phyloP scores from a whole-genome alignment of 495 filamentous ascomycete species.

The Penicillium pulvis region DNA sequence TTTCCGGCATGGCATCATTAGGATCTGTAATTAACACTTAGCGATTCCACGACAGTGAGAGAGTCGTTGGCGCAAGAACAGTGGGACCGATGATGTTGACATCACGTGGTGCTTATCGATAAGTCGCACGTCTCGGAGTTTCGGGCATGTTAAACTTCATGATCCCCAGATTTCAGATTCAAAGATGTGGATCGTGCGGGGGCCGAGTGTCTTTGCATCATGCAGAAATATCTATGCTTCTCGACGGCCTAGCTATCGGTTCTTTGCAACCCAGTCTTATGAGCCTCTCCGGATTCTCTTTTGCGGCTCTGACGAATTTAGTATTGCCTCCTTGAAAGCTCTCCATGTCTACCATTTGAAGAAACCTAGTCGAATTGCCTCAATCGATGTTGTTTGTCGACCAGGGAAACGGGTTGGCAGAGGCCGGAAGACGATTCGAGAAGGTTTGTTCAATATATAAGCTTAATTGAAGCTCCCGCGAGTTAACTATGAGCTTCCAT shows the following conservation, averaged over 20 bases:
- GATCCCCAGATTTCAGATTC: neutral
- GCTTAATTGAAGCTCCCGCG: slow-evolving; percentile 10
- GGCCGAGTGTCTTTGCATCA: slow-evolving; percentile 24
- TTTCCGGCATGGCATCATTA: slow-evolving; percentile 45
- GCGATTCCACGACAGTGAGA: slow-evolving; percentile 17
- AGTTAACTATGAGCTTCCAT: slow-evolving; percentile 18
- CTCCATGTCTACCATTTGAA: slow-evolving; percentile 61
- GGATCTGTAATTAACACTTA: slow-evolving; percentile 1
- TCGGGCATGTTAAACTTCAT: slow-evolving; percentile 6
- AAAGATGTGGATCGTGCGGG: slow-evolving; percentile 30
- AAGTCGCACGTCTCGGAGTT: slow-evolving; percentile 14
- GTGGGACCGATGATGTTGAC: slow-evolving; percentile 32
- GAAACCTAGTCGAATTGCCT: slow-evolving; percentile 62
- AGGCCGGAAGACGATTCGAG: slow-evolving; percentile 66
- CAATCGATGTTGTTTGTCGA: slow-evolving; percentile 86
- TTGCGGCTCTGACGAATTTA: slow-evolving; percentile 93
- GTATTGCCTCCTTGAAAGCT: slow-evolving; percentile 73
- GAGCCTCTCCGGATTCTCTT: slow-evolving; percentile 88
- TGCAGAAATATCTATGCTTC: slow-evolving; percentile 16
- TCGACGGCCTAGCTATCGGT: slow-evolving; percentile 22
- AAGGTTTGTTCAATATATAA: slow-evolving; percentile 52
- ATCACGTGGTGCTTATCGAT: slow-evolving; percentile 47
- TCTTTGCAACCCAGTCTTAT: slow-evolving; percentile 37
- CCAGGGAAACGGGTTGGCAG: slow-evolving; percentile 76
- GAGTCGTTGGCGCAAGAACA: slow-evolving; percentile 2